These are phyloP conservation scores for Rhizophora mangle DNA, from an alignment of 345 rosid genomes.

Conservation along the genomic window DNA sequence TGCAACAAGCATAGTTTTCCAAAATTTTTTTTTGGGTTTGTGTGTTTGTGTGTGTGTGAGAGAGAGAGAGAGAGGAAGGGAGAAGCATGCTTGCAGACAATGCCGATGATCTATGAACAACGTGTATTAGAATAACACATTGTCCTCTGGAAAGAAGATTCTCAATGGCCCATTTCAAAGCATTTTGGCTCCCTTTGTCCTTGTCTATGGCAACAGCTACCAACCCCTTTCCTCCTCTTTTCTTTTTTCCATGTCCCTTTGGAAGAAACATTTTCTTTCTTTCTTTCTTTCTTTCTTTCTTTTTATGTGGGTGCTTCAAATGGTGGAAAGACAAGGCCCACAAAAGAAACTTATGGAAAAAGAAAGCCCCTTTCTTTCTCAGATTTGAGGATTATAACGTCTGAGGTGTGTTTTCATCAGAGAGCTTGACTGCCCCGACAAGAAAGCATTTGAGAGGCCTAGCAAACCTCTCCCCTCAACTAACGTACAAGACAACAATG, in stretches of 20 bases:
- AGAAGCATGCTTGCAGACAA: conserved; percentile 25
- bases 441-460: not conserved
- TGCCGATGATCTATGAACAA: conserved; percentile 28
- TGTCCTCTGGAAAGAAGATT: conserved; percentile 65
- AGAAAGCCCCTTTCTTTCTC: no score
- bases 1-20: not conserved
- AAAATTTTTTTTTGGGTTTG: no score
- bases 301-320: not conserved
- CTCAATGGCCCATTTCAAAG: conserved; percentile 74
- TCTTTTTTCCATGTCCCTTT: conserved; percentile 30
- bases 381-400: no score
- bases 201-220: conserved; percentile 78
- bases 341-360: not conserved
- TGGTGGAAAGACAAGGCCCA: not conserved
- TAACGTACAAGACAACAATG: not conserved
- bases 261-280: conserved; percentile 28
- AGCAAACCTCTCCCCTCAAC: not conserved
- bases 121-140: conserved; percentile 71
- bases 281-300: not conserved
- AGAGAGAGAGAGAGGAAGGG: not conserved
- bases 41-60: not conserved
- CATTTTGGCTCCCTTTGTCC: conserved; percentile 81
- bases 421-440: not conserved
- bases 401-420: no score
- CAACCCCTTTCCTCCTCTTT: conserved; percentile 46